Evolutionary conservation across 2,329 filamentous ascomycete genomes (phyloP).

Genomic region (Fusarium sororula): DNA sequence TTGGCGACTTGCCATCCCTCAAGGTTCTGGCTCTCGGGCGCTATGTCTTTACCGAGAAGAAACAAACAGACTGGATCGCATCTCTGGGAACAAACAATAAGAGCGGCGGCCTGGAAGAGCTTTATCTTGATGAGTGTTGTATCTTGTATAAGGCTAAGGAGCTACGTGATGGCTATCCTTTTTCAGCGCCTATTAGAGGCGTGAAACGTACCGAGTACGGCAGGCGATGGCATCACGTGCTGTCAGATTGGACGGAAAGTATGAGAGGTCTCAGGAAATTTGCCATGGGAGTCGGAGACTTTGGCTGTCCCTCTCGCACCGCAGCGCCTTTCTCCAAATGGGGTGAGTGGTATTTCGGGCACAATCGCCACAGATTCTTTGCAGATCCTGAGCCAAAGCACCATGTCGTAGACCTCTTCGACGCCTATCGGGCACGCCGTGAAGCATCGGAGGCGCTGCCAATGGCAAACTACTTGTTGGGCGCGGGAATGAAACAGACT

Average conservation of each 20-base stretch:
- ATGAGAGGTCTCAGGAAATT: background rate
- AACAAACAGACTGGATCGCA: slow-evolving; percentile 56
- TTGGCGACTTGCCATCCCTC: slow-evolving; percentile 47
- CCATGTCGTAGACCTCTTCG: fast-evolving
- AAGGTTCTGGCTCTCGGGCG: slow-evolving; percentile 51
- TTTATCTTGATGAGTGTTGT: slow-evolving; percentile 54
- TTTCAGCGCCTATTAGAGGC: no score
- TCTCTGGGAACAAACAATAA: slow-evolving; percentile 33
- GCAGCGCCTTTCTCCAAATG: fast-evolving
- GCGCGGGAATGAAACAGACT: fast-evolving
- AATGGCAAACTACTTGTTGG: background rate
- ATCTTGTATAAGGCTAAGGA: slow-evolving; percentile 29
- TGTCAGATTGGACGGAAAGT: background rate
- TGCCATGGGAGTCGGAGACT: background rate
- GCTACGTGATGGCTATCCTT: no score
- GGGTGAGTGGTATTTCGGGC: background rate
- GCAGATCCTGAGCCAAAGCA: fast-evolving
- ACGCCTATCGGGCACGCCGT: fast-evolving
- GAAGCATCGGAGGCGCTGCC: fast-evolving
- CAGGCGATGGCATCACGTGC: background rate
- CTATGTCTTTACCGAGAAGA: slow-evolving; percentile 52
- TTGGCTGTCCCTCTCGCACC: background rate
- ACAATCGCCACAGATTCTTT: background rate
- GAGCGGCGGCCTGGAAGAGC: slow-evolving; percentile 43
- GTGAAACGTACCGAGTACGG: background rate